Evolutionary conservation across 2,329 filamentous ascomycete genomes (phyloP).

Genomic region (Aurifilum marmelostoma): DNA sequence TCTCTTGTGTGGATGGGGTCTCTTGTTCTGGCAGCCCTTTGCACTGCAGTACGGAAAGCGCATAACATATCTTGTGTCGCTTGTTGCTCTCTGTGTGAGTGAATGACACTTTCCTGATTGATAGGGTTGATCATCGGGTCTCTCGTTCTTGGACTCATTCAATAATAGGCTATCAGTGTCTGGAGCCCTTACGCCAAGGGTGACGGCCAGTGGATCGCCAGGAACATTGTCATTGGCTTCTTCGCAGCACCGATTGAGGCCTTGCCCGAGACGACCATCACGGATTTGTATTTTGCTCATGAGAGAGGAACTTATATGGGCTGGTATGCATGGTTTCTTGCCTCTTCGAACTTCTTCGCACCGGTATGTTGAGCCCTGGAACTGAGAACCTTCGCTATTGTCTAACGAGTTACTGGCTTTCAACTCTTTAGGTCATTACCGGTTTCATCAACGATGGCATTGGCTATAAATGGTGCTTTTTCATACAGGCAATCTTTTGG

Average conservation of each 20-base stretch:
- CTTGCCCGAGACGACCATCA: conserved; percentile 44
- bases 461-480: conserved; percentile 39
- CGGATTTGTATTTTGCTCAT: conserved; percentile 41
- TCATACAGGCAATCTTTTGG: conserved; percentile 37
- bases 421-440: conserved; percentile 32
- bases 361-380: conserved; percentile 29
- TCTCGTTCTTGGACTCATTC: background rate
- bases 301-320: conserved; percentile 37
- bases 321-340: conserved; percentile 37
- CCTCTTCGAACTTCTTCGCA: conserved; percentile 37
- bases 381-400: background rate
- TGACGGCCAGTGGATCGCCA: conserved; percentile 42
- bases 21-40: conserved; percentile 51
- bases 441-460: conserved; percentile 40
- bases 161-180: conserved; percentile 21
- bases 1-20: conserved; percentile 47
- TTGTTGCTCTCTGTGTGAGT: conserved; percentile 29
- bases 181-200: conserved; percentile 34
- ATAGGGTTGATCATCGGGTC: too few relatives aligned
- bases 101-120: too few relatives aligned
- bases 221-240: conserved; percentile 42
- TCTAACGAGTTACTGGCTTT: background rate
- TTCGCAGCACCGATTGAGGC: conserved; percentile 46
- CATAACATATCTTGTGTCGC: conserved; percentile 32
- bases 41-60: conserved; percentile 46